These are phyloP conservation scores for Kuraishia capsulata DNA, from an alignment of 805 yeast genomes.

Conservation along the genomic window DNA sequence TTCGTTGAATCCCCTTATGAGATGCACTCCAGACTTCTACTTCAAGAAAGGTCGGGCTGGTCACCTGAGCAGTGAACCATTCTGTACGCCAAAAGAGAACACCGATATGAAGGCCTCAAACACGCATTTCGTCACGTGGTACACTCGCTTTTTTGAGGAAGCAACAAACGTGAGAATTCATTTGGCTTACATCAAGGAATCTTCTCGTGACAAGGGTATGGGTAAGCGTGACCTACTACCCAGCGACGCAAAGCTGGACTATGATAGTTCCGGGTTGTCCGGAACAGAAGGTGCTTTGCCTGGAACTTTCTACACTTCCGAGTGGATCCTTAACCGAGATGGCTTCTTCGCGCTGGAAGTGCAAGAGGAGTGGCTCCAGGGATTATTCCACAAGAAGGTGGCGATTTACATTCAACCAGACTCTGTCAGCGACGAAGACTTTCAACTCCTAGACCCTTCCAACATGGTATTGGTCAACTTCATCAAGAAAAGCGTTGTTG, in stretches of 20 bases:
- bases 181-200: conserved; percentile 54
- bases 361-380: conserved; percentile 55
- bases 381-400: conserved; percentile 42
- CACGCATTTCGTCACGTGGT: conserved; percentile 79
- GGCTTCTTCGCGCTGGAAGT: conserved; percentile 62
- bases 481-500: conserved; percentile 44
- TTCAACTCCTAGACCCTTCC: conserved; percentile 3
- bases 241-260: conserved; percentile 3
- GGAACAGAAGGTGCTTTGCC: conserved; percentile 18
- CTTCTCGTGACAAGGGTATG: conserved; percentile 46
- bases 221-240: conserved; percentile 25
- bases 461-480: conserved; percentile 32
- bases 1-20: conserved; percentile 63
- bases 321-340: conserved; percentile 53
- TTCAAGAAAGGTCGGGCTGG: conserved; percentile 55
- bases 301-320: conserved; percentile 52
- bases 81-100: conserved; percentile 72
- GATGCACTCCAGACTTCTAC: conserved; percentile 80
- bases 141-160: conserved; percentile 50
- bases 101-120: conserved; percentile 45
- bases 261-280: conserved; percentile 4
- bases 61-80: conserved; percentile 56
- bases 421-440: conserved; percentile 6
- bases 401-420: conserved; percentile 59
- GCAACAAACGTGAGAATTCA: conserved; percentile 60